phyloP scores from a whole-genome alignment of 2,329 filamentous ascomycete species.

The Lomentospora prolificans region DNA sequence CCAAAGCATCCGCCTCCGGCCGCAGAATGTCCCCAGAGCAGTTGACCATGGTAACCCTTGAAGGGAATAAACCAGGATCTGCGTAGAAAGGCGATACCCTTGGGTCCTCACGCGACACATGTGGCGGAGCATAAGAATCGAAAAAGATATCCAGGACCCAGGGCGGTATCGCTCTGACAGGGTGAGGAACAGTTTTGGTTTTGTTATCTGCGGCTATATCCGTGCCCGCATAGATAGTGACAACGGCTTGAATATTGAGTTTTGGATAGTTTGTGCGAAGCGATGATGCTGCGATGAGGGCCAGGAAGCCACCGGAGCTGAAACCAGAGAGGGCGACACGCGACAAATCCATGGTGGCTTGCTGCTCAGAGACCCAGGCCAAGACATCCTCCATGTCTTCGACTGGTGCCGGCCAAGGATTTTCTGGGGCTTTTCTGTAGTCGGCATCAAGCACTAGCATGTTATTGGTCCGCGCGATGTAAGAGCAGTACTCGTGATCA shows the following conservation, averaged over 20 bases:
- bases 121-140: conserved; percentile 21
- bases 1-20: conserved; percentile 24
- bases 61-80: conserved; percentile 19
- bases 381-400: conserved; percentile 25
- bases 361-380: conserved; percentile 18
- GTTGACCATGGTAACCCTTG: conserved; percentile 11
- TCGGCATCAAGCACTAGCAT: conserved; percentile 18
- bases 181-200: conserved; percentile 16
- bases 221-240: conserved; percentile 32
- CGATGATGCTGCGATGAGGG: conserved; percentile 21
- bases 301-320: conserved; percentile 35
- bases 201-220: conserved; percentile 21
- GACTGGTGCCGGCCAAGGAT: conserved; percentile 25
- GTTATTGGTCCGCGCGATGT: neutral
- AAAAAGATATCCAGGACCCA: conserved; percentile 20
- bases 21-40: conserved; percentile 25
- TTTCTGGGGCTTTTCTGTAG: conserved; percentile 30
- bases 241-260: conserved; percentile 38
- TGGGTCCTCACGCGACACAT: conserved; percentile 20
- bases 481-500: neutral
- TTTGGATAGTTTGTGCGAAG: conserved; percentile 18
- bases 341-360: conserved; percentile 20
- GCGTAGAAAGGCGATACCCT: conserved; percentile 24
- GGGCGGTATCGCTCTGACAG: neutral
- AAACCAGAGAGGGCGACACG: conserved; percentile 34